phyloP scores from a whole-genome alignment of 306 rosid genomes.

The Citrullus mucosospermus region DNA sequence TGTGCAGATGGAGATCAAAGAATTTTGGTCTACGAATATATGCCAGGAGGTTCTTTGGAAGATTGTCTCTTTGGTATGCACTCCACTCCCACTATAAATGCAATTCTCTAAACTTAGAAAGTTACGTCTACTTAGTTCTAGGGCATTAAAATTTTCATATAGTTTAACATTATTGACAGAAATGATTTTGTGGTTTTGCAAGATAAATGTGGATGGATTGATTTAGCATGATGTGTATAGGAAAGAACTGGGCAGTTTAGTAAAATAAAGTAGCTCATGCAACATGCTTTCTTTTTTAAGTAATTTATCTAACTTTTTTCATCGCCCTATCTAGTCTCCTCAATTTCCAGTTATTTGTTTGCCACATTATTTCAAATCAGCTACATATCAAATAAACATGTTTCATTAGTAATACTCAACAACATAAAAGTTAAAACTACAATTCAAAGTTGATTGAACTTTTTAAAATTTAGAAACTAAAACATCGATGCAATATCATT shows the following conservation, averaged over 20 bases:
- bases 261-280: not conserved
- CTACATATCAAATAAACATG: not conserved
- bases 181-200: not conserved
- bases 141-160: not conserved
- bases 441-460: not conserved
- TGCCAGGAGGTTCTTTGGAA: constrained; percentile 52
- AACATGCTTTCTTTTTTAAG: not conserved
- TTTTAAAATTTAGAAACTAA: not conserved
- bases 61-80: constrained; percentile 50
- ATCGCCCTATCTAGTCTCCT: not conserved
- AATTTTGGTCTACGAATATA: constrained; percentile 67
- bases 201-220: not conserved
- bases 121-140: no score
- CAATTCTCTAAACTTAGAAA: not conserved
- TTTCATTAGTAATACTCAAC: not conserved
- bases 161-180: not conserved
- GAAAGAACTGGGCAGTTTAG: not conserved
- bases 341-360: not conserved
- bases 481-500: not conserved
- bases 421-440: not conserved
- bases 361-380: not conserved
- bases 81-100: not conserved
- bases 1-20: constrained; percentile 98
- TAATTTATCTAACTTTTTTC: not conserved
- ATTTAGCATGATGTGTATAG: not conserved